Base-by-base conservation (phyloP, 192 early-diverging fungal species). In the Fimicolochytrium jonesii region DNA sequence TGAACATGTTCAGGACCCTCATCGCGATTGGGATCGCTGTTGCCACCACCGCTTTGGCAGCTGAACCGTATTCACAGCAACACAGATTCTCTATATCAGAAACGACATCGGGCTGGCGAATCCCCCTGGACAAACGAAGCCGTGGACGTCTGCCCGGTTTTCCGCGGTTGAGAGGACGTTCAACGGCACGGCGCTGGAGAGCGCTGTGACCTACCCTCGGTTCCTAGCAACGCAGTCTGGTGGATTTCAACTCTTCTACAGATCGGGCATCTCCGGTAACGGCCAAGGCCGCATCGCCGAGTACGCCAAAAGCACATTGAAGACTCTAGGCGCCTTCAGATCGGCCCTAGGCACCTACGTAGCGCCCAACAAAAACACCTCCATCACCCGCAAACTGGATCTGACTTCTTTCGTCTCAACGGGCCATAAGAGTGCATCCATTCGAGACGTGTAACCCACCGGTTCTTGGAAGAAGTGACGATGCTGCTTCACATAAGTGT, bases 241-340 rank as follows among this genome's bases (percentile, higher is more conserved):
- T 22, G 20, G 11, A 22, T 22, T 47, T 6, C 45, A 47, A 22
- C 45, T 47, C 10, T 47, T 47, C 22, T 47, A 47, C 45, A 10
- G 45, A 6, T 47, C 45, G 6, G 45, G 45, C 45, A 47, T 47
- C 45, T 47, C 45, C 20, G 45, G 45, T 7, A 47, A 47, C 45
- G 45, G 45, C 11, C 11, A 7, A 10, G 20, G 20, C 11, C 45
- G 22, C 6, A 6, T 47, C 22, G 45, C 45, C 6, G 45, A 47
- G 22, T 47, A 47, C 45, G 6, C 6, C 22, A 47, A 47, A 10
- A 22, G 45, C 45, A 22, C 9, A 17, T 47, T 10, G 45, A 47
- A 9, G 11, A 47, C 10, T 7, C 9, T 47, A 6, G 45, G 45
- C 9, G 45, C 11, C 45, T 47, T 47, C 22, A 47, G 6, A 6